Evolutionary conservation across 331 rosid species (phyloP), one percentile per base, ranked within the genome.

Genomic region (Acacia concinna): DNA sequence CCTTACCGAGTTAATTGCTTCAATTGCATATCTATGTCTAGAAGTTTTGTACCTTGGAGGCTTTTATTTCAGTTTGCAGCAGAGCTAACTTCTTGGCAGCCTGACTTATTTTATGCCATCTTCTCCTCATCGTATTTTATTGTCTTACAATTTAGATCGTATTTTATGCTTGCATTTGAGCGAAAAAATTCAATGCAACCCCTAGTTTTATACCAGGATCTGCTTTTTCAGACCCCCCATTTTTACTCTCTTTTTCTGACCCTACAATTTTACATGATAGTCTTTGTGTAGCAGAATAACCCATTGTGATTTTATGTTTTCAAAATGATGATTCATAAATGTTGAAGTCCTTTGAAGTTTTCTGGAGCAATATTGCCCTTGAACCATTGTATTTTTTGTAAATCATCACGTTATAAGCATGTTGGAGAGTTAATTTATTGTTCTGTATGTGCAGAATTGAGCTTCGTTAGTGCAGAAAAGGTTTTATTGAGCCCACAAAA

Each of bases 401-500:
- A 78, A 30, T 54, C 66, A 49, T 23, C 23, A 5, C 37, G 18
- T 17, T 82, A 46, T 68, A 37, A 35, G 49, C n/a, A 49, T 82
- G 69, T 57, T 5, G 17, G 31, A 8, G 54, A 28, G 40, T 62
- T 37, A 44, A 67, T 60, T 44, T 56, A 52, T 30, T 76, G 35
- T 49, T 78, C 56, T 41, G 4, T 41, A 78, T 85, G 64, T 81
- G 60, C 82, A 95, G 98, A 95, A 57, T 78, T 93, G 68, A 73
- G 86, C 40, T 77, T 74, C 4, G 82, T 90, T 73, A 80, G 81
- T 80, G 77, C 78, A 27, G 81, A 83, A 80, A 88, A 80, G 76
- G 89, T 87, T 40, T 78, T 76, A 30, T 68, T 93, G 82, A 89
- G 87, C 79, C 99, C 96, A 1, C 83, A 81, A 18, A 85, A 71